Evolutionary conservation across 257 asterid genomes (phyloP).

Genomic region (Solanum pinnatisectum): DNA sequence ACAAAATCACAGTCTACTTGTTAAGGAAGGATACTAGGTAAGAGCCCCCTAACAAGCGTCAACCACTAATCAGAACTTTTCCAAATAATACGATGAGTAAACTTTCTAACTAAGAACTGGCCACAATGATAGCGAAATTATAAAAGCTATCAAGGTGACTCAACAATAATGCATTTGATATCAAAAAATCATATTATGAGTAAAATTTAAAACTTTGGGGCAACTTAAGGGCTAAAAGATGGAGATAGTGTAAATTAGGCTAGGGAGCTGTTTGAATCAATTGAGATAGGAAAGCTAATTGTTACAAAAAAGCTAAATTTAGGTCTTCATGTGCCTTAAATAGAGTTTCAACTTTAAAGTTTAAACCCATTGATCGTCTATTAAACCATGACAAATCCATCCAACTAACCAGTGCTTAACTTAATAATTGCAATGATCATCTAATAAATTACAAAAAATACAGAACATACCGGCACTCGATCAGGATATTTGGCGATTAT

Average conservation of each 20-base stretch:
- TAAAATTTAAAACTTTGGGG: neutral
- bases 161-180: neutral
- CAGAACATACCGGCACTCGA: conserved; percentile 65
- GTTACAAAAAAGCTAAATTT: neutral
- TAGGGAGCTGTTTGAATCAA: neutral
- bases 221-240: neutral
- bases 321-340: neutral
- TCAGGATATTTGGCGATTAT: conserved; percentile 82
- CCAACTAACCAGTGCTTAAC: neutral
- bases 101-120: neutral
- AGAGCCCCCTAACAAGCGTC: neutral
- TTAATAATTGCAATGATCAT: neutral
- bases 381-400: neutral
- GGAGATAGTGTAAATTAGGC: neutral
- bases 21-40: neutral
- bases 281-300: neutral
- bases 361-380: neutral
- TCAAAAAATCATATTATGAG: neutral
- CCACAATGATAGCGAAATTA: neutral
- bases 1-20: neutral
- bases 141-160: neutral
- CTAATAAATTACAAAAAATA: neutral
- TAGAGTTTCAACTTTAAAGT: neutral
- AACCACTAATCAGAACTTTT: neutral
- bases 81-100: neutral